Percentiles rank a stretch among this genome's conserved stretches.
Evolutionary conservation across 768 basidiomycete species (phyloP).

Genomic region (Cubamyces lactineus): DNA sequence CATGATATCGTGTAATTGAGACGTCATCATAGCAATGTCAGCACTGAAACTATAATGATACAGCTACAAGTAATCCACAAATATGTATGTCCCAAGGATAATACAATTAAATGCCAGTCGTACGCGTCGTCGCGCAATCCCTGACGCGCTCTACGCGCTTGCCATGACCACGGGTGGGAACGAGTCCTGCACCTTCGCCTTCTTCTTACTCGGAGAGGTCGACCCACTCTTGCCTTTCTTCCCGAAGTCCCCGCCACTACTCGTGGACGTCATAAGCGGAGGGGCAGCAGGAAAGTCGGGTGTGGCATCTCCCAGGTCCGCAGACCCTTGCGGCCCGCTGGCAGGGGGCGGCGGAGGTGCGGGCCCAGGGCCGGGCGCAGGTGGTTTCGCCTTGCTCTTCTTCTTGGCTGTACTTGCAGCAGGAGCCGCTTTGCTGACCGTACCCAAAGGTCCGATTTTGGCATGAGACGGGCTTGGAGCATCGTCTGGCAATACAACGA

Average conservation of each 20-base stretch:
- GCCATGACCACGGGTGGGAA: slow-evolving; percentile 38
- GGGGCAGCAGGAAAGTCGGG: slow-evolving; percentile 2
- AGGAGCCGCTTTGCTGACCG: slow-evolving; percentile 59
- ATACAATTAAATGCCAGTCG: slow-evolving; percentile 7
- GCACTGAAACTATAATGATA: slow-evolving; percentile 17
- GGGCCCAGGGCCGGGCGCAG: slow-evolving; percentile 16
- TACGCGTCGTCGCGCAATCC: neutral
- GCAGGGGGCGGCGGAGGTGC: slow-evolving; percentile 5
- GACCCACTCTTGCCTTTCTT: slow-evolving; percentile 31
- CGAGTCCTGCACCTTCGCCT: slow-evolving; percentile 24
- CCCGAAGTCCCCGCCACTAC: slow-evolving; percentile 22
- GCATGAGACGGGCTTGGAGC: slow-evolving; percentile 55
- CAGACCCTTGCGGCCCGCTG: neutral
- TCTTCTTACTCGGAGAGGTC: slow-evolving; percentile 32
- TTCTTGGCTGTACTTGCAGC: slow-evolving; percentile 52
- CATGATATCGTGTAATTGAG: no score
- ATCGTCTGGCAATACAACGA: slow-evolving; percentile 65
- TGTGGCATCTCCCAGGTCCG: neutral
- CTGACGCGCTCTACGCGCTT: slow-evolving; percentile 29
- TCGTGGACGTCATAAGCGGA: slow-evolving; percentile 16
- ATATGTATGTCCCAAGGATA: slow-evolving; percentile 6
- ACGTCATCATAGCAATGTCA: no score
- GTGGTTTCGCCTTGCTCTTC: slow-evolving; percentile 49
- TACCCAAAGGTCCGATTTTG: slow-evolving; percentile 81
- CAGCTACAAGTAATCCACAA: slow-evolving; percentile 20